Evolutionary conservation across 73 alveolate genomes (phyloP), one percentile per base, ranked within the genome.

Genomic region (Breviolum minutum): DNA sequence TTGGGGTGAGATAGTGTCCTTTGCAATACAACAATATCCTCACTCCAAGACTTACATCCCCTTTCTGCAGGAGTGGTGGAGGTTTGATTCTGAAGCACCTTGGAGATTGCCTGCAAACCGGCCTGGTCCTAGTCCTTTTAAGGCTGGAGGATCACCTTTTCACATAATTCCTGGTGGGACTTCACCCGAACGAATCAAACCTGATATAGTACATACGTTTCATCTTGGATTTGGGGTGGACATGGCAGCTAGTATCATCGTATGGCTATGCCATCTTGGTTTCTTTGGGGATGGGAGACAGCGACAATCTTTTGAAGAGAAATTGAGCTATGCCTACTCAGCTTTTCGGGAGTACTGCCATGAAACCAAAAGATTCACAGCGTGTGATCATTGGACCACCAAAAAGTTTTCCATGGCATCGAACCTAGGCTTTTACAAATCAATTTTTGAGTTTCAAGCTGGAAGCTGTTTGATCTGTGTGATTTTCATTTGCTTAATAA

Each of bases 141-240:
- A 81, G 27, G 32, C 30, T 7, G 40, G 62, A 12, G 70, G 70
- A 7, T 16, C 5, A 7, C 70, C 89, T 13, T 81, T 30, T 10
- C 24, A 40, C 7, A 48, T 30, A 9, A 3, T 81, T 30, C 89
- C 89, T 32, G 70, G 69, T 10, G 89, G 69, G 27, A 8, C 11
- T 7, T 32, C 10, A 27, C 69, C 89, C 4, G 27, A 7, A 8
- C 8, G 70, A 30, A 32, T 81, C 29, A 13, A 30, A 16, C 89
- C 89, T 40, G 89, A 81, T 40, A 32, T 48, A 16, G 29, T 30
- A 7, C 89, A 81, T 69, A 81, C 89, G 22, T 81, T 30, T 17
- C 89, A 81, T 30, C 9, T 81, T 54, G 89, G 89, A 6, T 81
- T 81, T 32, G 89, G 89, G 32, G 89, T 48, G 30, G 89, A 81